Evolutionary conservation across 495 filamentous ascomycete genomes (phyloP).

Genomic region (Aspergillus ellipticus): DNA sequence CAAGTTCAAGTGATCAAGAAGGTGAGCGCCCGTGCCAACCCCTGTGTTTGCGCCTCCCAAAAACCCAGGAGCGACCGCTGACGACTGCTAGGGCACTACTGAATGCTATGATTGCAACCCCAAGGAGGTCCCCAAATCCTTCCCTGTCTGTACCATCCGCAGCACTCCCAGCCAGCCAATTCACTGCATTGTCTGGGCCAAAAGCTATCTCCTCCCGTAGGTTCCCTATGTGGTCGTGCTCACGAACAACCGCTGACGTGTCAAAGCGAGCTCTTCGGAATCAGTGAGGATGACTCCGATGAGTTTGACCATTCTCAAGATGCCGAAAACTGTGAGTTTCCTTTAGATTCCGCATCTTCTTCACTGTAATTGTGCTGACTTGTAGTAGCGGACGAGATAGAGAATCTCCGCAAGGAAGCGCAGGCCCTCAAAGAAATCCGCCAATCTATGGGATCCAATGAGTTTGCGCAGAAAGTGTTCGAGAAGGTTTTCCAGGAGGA

Average conservation of each 20-base stretch:
- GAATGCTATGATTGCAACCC: constrained; percentile 95
- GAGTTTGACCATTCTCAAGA: constrained; percentile 76
- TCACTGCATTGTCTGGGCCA: constrained; percentile 99
- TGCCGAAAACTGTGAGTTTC: constrained; percentile 65
- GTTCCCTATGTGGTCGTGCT: constrained; percentile 3
- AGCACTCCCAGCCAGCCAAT: constrained; percentile 94
- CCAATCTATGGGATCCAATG: constrained; percentile 72
- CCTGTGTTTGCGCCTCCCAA: background rate
- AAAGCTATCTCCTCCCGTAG: constrained; percentile 87
- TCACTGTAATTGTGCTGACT: constrained; percentile 19
- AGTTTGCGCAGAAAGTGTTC: constrained; percentile 81
- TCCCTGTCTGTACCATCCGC: constrained; percentile 94
- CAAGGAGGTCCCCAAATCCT: constrained; percentile 85
- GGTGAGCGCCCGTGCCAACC: constrained; percentile 33
- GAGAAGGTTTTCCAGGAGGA: constrained; percentile 90
- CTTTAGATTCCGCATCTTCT: constrained; percentile 4
- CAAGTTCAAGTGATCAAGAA: constrained; percentile 96
- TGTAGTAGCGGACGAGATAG: constrained; percentile 70
- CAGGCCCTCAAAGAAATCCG: constrained; percentile 79
- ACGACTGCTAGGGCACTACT: constrained; percentile 61
- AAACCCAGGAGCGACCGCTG: constrained; percentile 7
- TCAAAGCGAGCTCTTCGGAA: constrained; percentile 77
- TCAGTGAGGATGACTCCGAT: constrained; percentile 70
- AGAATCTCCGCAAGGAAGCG: constrained; percentile 76
- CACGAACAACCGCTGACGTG: constrained; percentile 13